Conservation (phyloP, 371 early-diverging fungal species). For the Phascolomyces articulosus region DNA sequence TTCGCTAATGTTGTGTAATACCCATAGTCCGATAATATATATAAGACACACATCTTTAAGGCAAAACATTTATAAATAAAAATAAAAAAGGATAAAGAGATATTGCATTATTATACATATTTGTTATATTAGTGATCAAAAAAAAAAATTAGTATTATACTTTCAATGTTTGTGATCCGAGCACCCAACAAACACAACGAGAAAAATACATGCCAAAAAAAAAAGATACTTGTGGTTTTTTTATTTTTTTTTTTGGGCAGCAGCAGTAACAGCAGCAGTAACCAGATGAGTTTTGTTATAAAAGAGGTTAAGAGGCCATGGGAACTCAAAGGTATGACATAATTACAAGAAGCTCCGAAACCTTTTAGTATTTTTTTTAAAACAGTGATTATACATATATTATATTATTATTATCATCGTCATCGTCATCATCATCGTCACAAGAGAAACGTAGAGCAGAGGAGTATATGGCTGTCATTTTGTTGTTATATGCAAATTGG, state of each 20-base stretch:
- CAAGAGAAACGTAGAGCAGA: not conserved
- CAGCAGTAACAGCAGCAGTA: not conserved
- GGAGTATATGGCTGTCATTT: too few species aligned
- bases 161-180: not conserved
- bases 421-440: not conserved
- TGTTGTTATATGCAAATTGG: not conserved
- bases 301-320: not conserved
- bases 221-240: too few species aligned
- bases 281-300: not conserved
- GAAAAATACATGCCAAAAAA: not conserved
- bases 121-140: too few species aligned
- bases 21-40: not conserved
- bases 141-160: too few species aligned
- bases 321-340: conserved; percentile 1
- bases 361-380: not conserved
- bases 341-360: not conserved
- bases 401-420: too few species aligned
- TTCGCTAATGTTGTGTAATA: too few species aligned
- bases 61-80: not conserved
- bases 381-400: too few species aligned
- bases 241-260: not conserved
- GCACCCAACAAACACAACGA: too few species aligned
- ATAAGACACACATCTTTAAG: too few species aligned
- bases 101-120: not conserved
- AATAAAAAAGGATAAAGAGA: not conserved